Conservation (phyloP, 768 basidiomycete species). For the Auricularia sp. region DNA sequence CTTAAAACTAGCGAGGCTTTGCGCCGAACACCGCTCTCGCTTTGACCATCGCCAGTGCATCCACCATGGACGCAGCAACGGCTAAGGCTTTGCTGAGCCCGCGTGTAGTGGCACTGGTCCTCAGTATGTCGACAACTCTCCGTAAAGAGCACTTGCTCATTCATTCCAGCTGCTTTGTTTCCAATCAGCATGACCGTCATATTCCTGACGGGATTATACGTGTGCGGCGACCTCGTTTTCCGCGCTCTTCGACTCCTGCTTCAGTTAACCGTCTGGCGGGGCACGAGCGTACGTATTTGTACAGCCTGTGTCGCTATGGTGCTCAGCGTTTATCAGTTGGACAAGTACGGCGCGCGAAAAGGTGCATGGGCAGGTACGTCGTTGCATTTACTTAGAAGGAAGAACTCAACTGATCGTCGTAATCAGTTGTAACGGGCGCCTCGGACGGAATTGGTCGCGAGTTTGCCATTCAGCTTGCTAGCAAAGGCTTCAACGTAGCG, state of each 20-base stretch:
- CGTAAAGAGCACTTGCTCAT: neutral
- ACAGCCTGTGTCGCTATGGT: neutral
- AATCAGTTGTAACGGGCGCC: conserved; percentile 80
- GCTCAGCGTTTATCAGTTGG: conserved; percentile 39
- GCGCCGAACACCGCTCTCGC: too few species aligned
- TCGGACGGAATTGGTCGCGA: conserved; percentile 95
- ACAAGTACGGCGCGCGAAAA: conserved; percentile 69
- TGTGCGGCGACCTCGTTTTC: neutral
- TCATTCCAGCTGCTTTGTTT: neutral
- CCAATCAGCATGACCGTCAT: neutral
- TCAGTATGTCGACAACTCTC: neutral
- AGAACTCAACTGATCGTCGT: neutral
- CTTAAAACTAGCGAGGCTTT: too few species aligned
- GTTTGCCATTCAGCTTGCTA: conserved; percentile 84
- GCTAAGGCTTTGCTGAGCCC: neutral
- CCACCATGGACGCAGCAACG: neutral
- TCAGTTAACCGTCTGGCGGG: neutral
- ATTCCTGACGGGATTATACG: neutral
- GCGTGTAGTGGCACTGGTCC: neutral
- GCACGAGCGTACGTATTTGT: neutral
- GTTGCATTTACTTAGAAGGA: neutral
- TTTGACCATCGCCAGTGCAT: too few species aligned
- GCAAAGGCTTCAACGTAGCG: conserved; percentile 78
- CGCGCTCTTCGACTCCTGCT: neutral
- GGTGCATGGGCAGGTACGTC: conserved; percentile 74